Base-by-base conservation (phyloP, 768 basidiomycete species). In the Hygrocybe coccinea region DNA sequence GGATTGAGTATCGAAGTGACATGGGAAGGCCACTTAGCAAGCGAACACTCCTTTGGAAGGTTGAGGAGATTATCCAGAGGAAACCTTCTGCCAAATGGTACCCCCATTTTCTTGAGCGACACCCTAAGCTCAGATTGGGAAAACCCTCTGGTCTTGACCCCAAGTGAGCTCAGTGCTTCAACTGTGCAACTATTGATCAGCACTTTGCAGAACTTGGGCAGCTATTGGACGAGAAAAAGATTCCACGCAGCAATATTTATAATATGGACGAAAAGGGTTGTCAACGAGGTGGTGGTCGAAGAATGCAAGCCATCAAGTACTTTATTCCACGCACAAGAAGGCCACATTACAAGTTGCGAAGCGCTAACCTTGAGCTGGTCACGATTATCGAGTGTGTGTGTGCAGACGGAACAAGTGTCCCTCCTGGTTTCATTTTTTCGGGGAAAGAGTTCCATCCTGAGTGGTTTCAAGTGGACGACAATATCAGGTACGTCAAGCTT, bases 381-480 rank as follows among this genome's bases (percentile, higher is more conserved):
- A 74, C 71, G 0, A 55, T 74, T 41, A 64, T 74, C 34, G 70
- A 73, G 50, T 63, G 63, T 58, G 56, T 70, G 2, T 65, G 60
- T 34, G 68, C 71, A 0, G 68, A 71, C 54, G 70, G 72, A 2
- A 51, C 58, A 3, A 54, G 38, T 22, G 34, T 70, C 15, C 33
- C 43, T 14, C 68, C 70, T 1, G 57, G 61, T 6, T 67, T 72
- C 50, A 61, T 73, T 15, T 69, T 69, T 51, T 24, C 66, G 1
- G 68, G 67, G n/a, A 10, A 29, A 17, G 7, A 14, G 2, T 22
- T 19, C 6, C 15, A 41, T 21, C 39, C 39, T 15, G 39, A 41
- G 19, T 41, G 39, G 39, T 41, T 41, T 41, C 14, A 41, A 29
- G 29, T 29, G 29, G 29, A 29, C 29, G 29, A 29, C 29, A 29